Conservation (phyloP, 2,329 filamentous ascomycete species). For the Alternaria sp. region DNA sequence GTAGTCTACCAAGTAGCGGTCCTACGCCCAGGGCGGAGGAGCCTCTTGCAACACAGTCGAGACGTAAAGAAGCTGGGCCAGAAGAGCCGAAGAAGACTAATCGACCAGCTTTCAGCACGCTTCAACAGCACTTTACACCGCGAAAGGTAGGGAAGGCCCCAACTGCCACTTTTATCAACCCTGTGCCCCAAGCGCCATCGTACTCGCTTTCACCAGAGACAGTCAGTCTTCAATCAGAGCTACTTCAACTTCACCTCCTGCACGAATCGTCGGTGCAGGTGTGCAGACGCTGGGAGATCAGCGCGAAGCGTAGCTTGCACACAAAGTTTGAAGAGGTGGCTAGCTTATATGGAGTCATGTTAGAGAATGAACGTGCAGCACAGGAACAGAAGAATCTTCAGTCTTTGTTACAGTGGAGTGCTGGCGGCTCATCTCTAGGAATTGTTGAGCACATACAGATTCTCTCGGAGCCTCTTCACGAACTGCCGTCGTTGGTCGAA, state of each 20-base stretch:
- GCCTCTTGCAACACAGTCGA: constrained; percentile 16
- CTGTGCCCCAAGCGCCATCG: constrained; percentile 30
- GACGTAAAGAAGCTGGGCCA: constrained; percentile 27
- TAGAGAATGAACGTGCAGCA: constrained; percentile 46
- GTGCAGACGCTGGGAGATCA: constrained; percentile 43
- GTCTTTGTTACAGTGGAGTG: constrained; percentile 48
- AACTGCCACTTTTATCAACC: constrained; percentile 47
- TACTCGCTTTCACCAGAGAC: constrained; percentile 42
- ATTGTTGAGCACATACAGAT: constrained; percentile 48
- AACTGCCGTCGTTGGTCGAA: constrained; percentile 47
- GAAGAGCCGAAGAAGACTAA: constrained; percentile 36
- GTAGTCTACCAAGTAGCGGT: constrained; percentile 15
- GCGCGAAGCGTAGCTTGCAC: constrained; percentile 42
- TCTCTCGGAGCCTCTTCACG: constrained; percentile 48
- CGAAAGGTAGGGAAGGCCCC: constrained; percentile 48
- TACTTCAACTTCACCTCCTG: constrained; percentile 51
- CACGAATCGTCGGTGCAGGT: constrained; percentile 38
- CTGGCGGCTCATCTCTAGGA: constrained; percentile 33
- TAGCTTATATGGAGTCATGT: constrained; percentile 46
- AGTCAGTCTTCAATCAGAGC: constrained; percentile 46
- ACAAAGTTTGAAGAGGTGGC: constrained; percentile 50
- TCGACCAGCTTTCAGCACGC: constrained; percentile 49
- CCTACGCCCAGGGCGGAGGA: constrained; percentile 25
- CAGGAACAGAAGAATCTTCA: constrained; percentile 50
- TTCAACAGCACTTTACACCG: constrained; percentile 54